Evolutionary conservation across 2,329 filamentous ascomycete species (phyloP), one percentile per base, ranked within the genome.

Genomic region (Xylogone sp.): DNA sequence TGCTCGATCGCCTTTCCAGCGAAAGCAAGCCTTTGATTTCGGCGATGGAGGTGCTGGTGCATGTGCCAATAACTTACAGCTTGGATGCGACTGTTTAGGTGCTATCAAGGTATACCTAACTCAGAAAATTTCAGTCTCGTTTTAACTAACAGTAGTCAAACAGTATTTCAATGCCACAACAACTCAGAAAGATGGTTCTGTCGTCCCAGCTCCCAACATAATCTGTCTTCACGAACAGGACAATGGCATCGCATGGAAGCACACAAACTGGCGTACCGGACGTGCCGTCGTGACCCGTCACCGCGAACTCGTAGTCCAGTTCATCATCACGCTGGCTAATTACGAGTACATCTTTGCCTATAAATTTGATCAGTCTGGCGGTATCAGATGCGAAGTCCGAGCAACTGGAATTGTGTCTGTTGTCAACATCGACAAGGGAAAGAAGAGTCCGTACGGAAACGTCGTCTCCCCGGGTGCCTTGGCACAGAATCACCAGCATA

Each of bases 171-270:
- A 83, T 50, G 75, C 73, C 2, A 71, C 82, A 21, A 70, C 81
- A 34, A 74, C 79, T 0, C 71, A 74, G 10, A 63, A 75, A 4
- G 69, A 80, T 45, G 85, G 84, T 2, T 73, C 76, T 45, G 76
- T 82, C 0, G 75, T 72, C 8, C 59, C 72, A 1, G 73, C 75
- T 21, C 75, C 75, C 16, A 87, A 87, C 55, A 83, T 84, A 5
- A 72, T 87, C 50, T 88, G 85, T 60, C 69, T 88, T 3, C 85
- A 88, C 61, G 85, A 88, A 64, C 81, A 86, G 61, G 85, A 88
- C 58, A 78, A 81, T 49, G 85, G 85, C 3, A 85, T 88, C 42
- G 75, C 77, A 6, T 87, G 83, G 83, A 87, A 88, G 62, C 84
- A 87, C 67, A 86, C 83, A 4, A 87, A 88, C 69, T 86, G 79